Evolutionary conservation across 192 early-diverging fungal genomes (phyloP).

Genomic region (Umbelopsis ramanniana): DNA sequence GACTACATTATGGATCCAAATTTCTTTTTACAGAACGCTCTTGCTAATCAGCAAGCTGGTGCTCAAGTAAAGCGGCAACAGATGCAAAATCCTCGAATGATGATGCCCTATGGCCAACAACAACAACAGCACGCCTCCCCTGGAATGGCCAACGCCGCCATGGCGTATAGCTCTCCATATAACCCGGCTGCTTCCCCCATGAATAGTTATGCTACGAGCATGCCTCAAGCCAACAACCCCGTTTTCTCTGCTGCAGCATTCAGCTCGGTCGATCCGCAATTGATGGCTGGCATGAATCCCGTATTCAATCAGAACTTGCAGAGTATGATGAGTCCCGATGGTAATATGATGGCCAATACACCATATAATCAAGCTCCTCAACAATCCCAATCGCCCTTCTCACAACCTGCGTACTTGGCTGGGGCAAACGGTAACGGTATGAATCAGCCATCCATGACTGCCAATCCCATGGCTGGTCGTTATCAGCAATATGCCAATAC

Average conservation of each 20-base stretch:
- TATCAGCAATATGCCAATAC: constrained; percentile 12
- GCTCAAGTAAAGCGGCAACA: constrained; percentile 15
- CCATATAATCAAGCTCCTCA: not conserved
- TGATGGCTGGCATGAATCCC: constrained; percentile 15
- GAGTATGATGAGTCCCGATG: constrained; percentile 9
- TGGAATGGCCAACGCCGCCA: constrained; percentile 2
- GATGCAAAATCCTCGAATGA: constrained; percentile 25
- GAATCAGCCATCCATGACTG: not conserved
- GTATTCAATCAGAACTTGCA: constrained; percentile 17
- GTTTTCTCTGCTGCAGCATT: constrained; percentile 13
- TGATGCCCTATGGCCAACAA: constrained; percentile 8
- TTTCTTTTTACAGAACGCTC: constrained; percentile 20
- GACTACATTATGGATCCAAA: constrained; percentile 17
- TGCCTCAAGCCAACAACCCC: constrained; percentile 2
- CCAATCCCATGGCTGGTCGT: not conserved
- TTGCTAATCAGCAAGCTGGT: constrained; percentile 22
- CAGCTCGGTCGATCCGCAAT: constrained; percentile 11
- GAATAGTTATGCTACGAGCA: constrained; percentile 3
- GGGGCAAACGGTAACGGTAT: not conserved
- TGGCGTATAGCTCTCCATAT: constrained; percentile 7
- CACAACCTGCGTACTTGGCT: constrained; percentile 12
- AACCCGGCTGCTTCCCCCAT: constrained; percentile 1
- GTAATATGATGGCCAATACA: not conserved
- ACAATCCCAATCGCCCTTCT: constrained; percentile 14
- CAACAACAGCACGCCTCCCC: constrained; percentile 10